Conservation (phyloP, 2,329 filamentous ascomycete genomes). For the Scortechinia acanthostroma region DNA sequence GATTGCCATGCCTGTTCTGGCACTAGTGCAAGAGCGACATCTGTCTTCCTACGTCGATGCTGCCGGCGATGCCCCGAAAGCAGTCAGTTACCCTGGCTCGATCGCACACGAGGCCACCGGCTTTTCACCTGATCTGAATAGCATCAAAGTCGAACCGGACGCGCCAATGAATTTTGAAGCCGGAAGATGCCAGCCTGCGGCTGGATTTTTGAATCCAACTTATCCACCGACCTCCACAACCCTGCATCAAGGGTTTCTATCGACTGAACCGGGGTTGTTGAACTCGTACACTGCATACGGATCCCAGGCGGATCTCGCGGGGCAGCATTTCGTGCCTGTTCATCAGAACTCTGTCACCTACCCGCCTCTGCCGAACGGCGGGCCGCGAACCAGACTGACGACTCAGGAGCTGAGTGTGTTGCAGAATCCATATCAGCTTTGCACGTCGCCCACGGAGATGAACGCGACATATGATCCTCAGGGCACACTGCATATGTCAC, state of each 20-base stretch:
- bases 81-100: neutral
- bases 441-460: neutral
- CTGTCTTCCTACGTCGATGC: neutral
- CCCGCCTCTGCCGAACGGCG: neutral
- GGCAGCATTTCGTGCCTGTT: neutral
- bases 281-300: neutral
- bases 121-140: neutral
- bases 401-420: neutral
- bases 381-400: neutral
- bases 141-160: neutral
- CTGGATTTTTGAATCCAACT: too few species aligned
- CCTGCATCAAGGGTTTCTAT: neutral
- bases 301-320: neutral
- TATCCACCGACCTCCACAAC: neutral
- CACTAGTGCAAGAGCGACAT: conserved; percentile 26
- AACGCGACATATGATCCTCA: neutral
- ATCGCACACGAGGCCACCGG: neutral
- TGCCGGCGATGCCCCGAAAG: neutral
- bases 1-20: conserved; percentile 74
- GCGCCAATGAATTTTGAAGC: too few species aligned
- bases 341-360: conserved; percentile 1
- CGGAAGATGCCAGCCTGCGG: too few species aligned
- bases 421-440: neutral
- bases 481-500: neutral
- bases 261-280: neutral